phyloP scores from a whole-genome alignment of 805 yeast genomes.

The Cyberlindnera saturnus region DNA sequence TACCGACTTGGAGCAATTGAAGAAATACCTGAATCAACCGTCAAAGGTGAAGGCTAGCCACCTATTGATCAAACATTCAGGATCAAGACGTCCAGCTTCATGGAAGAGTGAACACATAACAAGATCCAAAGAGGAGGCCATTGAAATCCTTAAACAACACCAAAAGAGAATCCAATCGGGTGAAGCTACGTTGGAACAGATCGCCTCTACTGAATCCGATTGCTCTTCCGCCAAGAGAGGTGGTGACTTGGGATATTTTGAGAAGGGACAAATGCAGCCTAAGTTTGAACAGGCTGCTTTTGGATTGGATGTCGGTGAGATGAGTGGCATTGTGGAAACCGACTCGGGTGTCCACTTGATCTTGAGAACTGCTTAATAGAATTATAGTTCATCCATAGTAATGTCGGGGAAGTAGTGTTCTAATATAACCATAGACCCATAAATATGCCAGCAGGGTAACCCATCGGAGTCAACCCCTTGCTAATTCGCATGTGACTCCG shows the following conservation, averaged over 20 bases:
- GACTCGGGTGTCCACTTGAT: conserved; percentile 89
- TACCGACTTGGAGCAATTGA: conserved; percentile 56
- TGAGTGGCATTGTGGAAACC: conserved; percentile 78
- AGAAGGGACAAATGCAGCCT: conserved; percentile 93
- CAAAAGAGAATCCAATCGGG: conserved; percentile 59
- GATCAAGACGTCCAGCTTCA: conserved; percentile 83
- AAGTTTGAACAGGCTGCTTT: conserved; percentile 86
- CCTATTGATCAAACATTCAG: conserved; percentile 74
- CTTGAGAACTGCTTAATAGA: conserved; percentile 59
- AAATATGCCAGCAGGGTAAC: too few species aligned
- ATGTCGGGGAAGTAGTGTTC: neutral
- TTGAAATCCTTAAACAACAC: conserved; percentile 50
- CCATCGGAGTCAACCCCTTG: neutral
- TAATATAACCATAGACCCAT: neutral
- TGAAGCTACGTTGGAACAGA: conserved; percentile 55
- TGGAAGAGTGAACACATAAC: conserved; percentile 82
- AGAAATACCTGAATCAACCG: conserved; percentile 56
- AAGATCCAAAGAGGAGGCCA: conserved; percentile 78
- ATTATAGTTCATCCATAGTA: conserved; percentile 7
- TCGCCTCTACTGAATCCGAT: conserved; percentile 82
- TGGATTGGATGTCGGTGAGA: conserved; percentile 72
- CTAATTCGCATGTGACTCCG: conserved; percentile 1
- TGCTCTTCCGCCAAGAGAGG: conserved; percentile 81
- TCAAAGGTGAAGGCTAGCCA: conserved; percentile 72
- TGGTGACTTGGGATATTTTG: conserved; percentile 90